These are phyloP conservation scores for Colletotrichum sp. DNA, from an alignment of 2,329 filamentous ascomycete genomes.

Conservation along the genomic window DNA sequence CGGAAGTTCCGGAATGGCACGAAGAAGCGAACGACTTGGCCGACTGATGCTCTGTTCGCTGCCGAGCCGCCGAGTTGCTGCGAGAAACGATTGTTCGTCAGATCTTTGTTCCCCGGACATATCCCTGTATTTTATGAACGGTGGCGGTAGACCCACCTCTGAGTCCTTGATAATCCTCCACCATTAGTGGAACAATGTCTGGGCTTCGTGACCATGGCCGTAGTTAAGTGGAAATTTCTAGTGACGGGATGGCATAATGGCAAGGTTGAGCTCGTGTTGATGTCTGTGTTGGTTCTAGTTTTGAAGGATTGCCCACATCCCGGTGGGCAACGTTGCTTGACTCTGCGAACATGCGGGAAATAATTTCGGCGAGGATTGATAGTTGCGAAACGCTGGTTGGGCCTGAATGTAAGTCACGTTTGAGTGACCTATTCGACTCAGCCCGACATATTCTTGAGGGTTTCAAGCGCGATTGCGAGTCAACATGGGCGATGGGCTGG, in stretches of 20 bases:
- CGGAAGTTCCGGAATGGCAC: background rate
- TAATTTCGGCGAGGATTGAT: background rate
- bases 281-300: background rate
- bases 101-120: background rate
- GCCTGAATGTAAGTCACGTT: background rate
- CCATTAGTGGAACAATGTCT: background rate
- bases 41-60: background rate
- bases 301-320: background rate
- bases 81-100: background rate
- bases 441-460: background rate
- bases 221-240: background rate
- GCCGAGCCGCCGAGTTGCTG: background rate
- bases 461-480: background rate
- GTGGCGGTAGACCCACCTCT: background rate
- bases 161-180: background rate
- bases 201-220: background rate
- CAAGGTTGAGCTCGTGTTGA: background rate
- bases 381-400: background rate
- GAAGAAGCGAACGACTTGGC: background rate
- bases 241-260: background rate
- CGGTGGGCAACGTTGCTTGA: background rate
- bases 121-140: background rate
- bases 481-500: background rate
- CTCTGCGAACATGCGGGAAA: background rate
- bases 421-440: background rate